Percentiles rank a stretch among this genome's conserved stretches.
phyloP scores from a whole-genome alignment of 164 flowering plant genomes.

The Magnolia changhungtana region DNA sequence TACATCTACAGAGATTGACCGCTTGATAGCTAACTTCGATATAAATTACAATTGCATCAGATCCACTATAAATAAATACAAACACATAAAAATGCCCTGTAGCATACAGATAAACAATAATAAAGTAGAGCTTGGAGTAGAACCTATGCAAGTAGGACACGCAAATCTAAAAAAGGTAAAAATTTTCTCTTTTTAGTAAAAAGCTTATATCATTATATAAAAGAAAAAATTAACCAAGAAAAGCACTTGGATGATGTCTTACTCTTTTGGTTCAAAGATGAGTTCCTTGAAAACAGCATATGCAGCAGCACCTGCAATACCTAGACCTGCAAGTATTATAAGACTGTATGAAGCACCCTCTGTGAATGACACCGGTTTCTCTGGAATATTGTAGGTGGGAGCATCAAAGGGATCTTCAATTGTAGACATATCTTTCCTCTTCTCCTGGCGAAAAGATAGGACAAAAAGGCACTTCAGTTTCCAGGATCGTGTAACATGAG shows the following conservation, averaged over 20 bases:
- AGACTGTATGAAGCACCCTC: slow-evolving; percentile 90
- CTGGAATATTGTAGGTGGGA: slow-evolving; percentile 91
- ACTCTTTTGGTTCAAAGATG: slow-evolving; percentile 91
- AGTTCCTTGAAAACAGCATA: slow-evolving; percentile 91
- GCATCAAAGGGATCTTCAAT: slow-evolving; percentile 96
- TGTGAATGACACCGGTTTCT: slow-evolving; percentile 86
- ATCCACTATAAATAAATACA: too few relatives aligned
- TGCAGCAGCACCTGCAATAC: slow-evolving; percentile 77
- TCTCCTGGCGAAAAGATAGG: slow-evolving; percentile 25
- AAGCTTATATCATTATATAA: too few relatives aligned
- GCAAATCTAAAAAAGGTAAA: too few relatives aligned
- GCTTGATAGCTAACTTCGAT: too few relatives aligned
- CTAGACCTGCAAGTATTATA: slow-evolving; percentile 87
- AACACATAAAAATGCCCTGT: too few relatives aligned
- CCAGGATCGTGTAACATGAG: background rate
- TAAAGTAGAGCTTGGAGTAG: too few relatives aligned
- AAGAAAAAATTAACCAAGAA: background rate
- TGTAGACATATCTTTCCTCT: slow-evolving; percentile 64
- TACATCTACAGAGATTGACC: too few relatives aligned
- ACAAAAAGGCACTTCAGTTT: background rate
- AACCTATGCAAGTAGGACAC: background rate
- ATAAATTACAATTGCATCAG: too few relatives aligned
- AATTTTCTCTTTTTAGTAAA: background rate
- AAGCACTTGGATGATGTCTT: slow-evolving; percentile 15
- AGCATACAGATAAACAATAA: too few relatives aligned